Percentiles rank a stretch among this genome's conserved stretches.
phyloP scores from a whole-genome alignment of 106 monocot species.

The Chionographis japonica region DNA sequence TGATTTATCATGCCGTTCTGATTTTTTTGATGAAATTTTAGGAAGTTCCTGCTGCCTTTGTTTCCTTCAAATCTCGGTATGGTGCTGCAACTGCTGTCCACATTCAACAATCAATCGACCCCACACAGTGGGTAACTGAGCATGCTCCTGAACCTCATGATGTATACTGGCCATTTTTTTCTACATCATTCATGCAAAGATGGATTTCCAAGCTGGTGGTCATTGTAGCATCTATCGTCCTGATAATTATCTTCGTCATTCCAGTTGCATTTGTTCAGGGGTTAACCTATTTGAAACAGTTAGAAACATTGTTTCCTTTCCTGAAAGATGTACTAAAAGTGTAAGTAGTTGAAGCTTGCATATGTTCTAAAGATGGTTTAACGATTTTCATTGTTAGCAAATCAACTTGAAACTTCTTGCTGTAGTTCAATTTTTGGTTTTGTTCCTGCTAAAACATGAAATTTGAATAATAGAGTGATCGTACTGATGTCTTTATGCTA shows the following conservation, averaged over 20 bases:
- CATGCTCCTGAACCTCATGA: conserved; percentile 89
- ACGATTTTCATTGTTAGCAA: not conserved
- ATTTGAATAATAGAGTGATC: too few species aligned
- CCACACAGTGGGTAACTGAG: conserved; percentile 85
- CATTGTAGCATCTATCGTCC: conserved; percentile 53
- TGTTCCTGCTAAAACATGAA: too few species aligned
- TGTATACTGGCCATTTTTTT: conserved; percentile 98
- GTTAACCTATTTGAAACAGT: conserved; percentile 71
- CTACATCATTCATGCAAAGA: conserved; percentile 67
- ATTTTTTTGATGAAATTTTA: conserved; percentile 18
- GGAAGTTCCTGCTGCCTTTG: conserved; percentile 95
- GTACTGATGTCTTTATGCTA: too few species aligned
- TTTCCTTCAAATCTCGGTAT: conserved; percentile 86
- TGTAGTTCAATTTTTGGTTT: not conserved
- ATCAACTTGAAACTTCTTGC: not conserved
- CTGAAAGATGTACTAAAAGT: conserved; percentile 51
- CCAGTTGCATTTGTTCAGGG: conserved; percentile 91
- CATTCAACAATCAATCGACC: conserved; percentile 71
- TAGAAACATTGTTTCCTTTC: conserved; percentile 75
- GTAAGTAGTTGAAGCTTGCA: conserved; percentile 42
- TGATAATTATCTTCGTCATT: conserved; percentile 74
- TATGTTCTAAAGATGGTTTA: not conserved
- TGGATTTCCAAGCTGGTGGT: conserved; percentile 89
- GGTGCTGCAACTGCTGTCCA: conserved; percentile 58
- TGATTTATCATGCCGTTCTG: not conserved